phyloP scores from a whole-genome alignment of 2,329 filamentous ascomycete genomes.

The Dactylellina haptotyla region DNA sequence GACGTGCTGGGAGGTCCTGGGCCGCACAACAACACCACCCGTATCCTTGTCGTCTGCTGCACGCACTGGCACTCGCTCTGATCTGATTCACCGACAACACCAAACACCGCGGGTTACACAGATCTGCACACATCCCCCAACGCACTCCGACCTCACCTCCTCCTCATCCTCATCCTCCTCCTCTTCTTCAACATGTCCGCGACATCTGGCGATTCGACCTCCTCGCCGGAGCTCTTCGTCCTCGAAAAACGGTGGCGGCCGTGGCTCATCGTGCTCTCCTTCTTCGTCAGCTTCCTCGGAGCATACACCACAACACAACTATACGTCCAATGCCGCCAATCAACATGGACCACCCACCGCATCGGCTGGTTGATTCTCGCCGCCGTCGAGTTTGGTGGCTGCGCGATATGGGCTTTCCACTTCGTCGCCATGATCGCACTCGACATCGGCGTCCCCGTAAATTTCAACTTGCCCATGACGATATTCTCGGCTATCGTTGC shows the following conservation, averaged over 20 bases:
- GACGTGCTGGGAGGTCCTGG: constrained; percentile 18
- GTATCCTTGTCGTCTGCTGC: constrained; percentile 44
- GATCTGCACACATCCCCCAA: constrained; percentile 27
- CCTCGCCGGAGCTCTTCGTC: constrained; percentile 32
- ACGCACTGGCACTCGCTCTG: constrained; percentile 24
- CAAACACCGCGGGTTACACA: constrained; percentile 41
- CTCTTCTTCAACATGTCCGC: not conserved
- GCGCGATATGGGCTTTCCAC: constrained; percentile 53
- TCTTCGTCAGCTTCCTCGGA: constrained; percentile 53
- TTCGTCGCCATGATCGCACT: constrained; percentile 53
- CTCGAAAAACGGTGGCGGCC: constrained; percentile 52
- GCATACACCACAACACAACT: constrained; percentile 53
- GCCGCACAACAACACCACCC: no score
- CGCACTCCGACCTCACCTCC: constrained; percentile 1
- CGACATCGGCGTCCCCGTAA: constrained; percentile 45
- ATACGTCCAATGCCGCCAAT: constrained; percentile 50
- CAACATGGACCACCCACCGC: constrained; percentile 32
- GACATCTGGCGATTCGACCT: constrained; percentile 2
- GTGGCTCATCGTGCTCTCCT: constrained; percentile 48
- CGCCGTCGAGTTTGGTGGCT: constrained; percentile 48
- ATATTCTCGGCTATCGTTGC: constrained; percentile 51
- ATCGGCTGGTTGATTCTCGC: constrained; percentile 49
- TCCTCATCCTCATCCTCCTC: constrained; percentile 2
- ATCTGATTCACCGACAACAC: constrained; percentile 23
- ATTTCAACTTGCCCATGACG: constrained; percentile 50